Conservation (phyloP, 805 yeast genomes). For the Isabelozyma rhagii region DNA sequence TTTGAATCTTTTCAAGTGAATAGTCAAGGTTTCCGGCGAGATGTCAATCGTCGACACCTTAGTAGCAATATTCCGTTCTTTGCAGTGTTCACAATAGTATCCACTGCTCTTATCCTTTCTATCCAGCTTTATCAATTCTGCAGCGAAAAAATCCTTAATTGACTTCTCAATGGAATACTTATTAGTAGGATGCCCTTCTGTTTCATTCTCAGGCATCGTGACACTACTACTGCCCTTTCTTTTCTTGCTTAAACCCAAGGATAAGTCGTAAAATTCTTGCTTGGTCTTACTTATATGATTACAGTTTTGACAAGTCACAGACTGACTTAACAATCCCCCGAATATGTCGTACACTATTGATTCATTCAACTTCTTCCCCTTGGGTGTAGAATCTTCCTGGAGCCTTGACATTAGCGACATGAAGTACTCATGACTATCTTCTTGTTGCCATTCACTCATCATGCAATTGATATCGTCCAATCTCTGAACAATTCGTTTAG, state of each 20-base stretch:
- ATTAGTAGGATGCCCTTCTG: constrained; percentile 2
- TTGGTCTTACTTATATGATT: constrained; percentile 79
- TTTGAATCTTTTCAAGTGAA: constrained; percentile 89
- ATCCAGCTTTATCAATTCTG: constrained; percentile 72
- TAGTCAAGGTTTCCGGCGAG: constrained; percentile 83
- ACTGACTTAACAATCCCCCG: constrained; percentile 85
- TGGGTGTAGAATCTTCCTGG: constrained; percentile 91
- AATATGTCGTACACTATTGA: constrained; percentile 88
- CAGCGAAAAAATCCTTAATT: constrained; percentile 75
- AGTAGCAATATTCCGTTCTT: constrained; percentile 69
- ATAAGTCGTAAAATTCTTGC: constrained; percentile 91
- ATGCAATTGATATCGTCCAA: constrained; percentile 85
- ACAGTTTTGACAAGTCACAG: constrained; percentile 80
- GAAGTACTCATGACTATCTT: constrained; percentile 95
- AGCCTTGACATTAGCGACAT: constrained; percentile 86
- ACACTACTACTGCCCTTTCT: constrained; percentile 7
- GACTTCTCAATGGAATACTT: constrained; percentile 72
- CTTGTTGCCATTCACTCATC: constrained; percentile 98
- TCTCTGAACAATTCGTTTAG: constrained; percentile 66
- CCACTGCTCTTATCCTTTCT: constrained; percentile 63
- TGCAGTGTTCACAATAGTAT: constrained; percentile 85
- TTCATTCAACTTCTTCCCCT: constrained; percentile 76
- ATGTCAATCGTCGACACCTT: constrained; percentile 71
- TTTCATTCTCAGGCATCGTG: constrained; percentile 2
- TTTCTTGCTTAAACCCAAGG: constrained; percentile 66